Evolutionary conservation across 169 alveolate genomes (phyloP).

Genomic region (Eimeria necatrix): DNA sequence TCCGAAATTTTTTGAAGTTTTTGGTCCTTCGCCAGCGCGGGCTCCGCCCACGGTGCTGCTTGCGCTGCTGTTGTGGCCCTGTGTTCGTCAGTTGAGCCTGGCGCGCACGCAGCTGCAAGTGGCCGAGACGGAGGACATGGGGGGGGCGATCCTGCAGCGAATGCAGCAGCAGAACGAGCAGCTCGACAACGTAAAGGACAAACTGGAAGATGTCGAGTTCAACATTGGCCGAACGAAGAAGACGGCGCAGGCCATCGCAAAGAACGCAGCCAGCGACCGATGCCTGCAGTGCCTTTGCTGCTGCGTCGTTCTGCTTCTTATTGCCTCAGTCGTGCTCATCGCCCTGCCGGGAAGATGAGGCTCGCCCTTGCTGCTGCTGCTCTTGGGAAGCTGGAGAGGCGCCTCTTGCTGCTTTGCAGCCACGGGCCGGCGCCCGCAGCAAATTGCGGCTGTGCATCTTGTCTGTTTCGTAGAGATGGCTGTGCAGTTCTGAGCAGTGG

Average conservation of each 20-base stretch:
- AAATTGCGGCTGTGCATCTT: too few relatives aligned
- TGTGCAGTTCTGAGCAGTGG: too few relatives aligned
- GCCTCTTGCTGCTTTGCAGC: too few relatives aligned
- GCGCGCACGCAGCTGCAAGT: conserved; percentile 77
- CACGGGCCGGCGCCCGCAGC: too few relatives aligned
- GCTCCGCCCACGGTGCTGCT: neutral
- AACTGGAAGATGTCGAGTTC: conserved; percentile 57
- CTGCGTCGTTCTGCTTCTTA: conserved; percentile 57
- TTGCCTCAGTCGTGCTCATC: conserved; percentile 75
- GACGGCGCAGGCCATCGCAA: conserved; percentile 73
- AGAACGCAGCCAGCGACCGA: conserved; percentile 79
- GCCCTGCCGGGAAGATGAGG: conserved; percentile 68
- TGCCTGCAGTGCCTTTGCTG: conserved; percentile 79
- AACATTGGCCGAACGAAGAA: conserved; percentile 59
- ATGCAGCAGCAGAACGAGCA: conserved; percentile 79
- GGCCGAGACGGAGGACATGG: conserved; percentile 78
- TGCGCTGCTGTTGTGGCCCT: neutral
- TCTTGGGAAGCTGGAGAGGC: neutral
- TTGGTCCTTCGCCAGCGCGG: too few relatives aligned
- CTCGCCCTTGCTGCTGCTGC: neutral
- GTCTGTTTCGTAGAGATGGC: too few relatives aligned
- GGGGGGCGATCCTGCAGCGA: conserved; percentile 28
- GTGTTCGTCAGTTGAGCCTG: conserved; percentile 51
- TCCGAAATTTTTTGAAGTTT: neutral
- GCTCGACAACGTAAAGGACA: conserved; percentile 57